Evolutionary conservation across 805 yeast species (phyloP), one percentile per base, ranked within the genome.

Genomic region (Starmerella tilneyi): DNA sequence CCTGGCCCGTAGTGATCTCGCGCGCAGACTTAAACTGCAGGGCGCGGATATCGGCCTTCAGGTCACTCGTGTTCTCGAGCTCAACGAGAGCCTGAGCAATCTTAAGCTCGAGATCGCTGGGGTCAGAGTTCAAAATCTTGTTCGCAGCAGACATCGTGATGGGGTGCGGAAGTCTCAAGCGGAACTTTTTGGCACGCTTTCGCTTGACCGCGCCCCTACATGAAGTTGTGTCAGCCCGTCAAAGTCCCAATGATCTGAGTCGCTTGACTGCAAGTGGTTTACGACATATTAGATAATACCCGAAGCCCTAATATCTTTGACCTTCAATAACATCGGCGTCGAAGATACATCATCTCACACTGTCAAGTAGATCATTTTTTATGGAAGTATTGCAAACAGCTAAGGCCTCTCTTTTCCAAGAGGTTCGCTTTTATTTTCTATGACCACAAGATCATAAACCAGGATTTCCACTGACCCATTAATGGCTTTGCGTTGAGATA

Each of bases 41-140:
- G 58, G 94, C 86, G 80, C 96, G 86, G 73, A 92, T 80, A 66
- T 86, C 96, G 67, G 95, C 88, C 81, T 88, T 89, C 72, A 88
- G 77, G 70, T 89, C 97, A 65, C 94, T 78, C 71, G 82, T 76
- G 67, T 75, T 67, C 79, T 92, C 97, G 72, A 92, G 79, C 76
- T 92, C 98, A 64, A 80, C 71, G 70, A 92, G 84, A 67, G 97
- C 96, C 78, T 89, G 96, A 67, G 96, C 96, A 70, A 92, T 94
- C 78, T 89, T 94, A 74, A 92, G 84, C 79, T 92, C 98, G 74
- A 92, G 86, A 76, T 92, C 97, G 70, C 92, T 71, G 76, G 98
- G 97, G 55, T 84, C 84, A 69, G 81, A 79, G 68, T 86, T 79
- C 73, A 89, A 81, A 74, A 92, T 79, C 79, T 92, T 92, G 73